Percentiles rank a stretch among this genome's conserved stretches.
These are phyloP conservation scores for Pittosporum tobira DNA, from an alignment of 129 eudicot genomes.

Conservation along the genomic window DNA sequence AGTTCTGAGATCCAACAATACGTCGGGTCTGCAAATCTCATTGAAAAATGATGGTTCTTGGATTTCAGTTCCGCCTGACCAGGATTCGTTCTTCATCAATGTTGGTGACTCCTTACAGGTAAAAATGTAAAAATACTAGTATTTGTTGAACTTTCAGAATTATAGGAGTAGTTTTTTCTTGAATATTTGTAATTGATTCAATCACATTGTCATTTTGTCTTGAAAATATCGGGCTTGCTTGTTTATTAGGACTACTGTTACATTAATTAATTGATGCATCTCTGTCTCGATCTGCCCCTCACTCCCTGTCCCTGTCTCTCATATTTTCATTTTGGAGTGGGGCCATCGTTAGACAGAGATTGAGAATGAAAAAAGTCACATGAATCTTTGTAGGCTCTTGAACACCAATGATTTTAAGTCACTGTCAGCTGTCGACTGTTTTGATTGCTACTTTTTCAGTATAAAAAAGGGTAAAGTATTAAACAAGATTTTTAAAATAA, in stretches of 20 bases:
- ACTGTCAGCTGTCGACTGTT: conserved; percentile 21
- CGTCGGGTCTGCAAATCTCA: conserved; percentile 72
- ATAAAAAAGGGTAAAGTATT: too few species aligned
- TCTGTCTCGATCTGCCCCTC: too few species aligned
- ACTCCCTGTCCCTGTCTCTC: too few species aligned
- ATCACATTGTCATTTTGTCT: too few species aligned
- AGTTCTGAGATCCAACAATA: conserved; percentile 67
- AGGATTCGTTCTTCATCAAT: conserved; percentile 69
- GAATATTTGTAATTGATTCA: too few species aligned
- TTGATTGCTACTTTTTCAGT: too few species aligned
- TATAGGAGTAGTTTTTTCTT: too few species aligned
- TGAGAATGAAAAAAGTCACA: conserved; percentile 9
- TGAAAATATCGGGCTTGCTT: too few species aligned
- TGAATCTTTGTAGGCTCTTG: conserved; percentile 21
- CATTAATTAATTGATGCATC: too few species aligned
- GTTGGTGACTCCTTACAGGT: conserved; percentile 96
- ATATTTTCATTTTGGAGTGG: background rate
- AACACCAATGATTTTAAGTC: conserved; percentile 22
- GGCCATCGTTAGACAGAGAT: too few species aligned
- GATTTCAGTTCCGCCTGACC: conserved; percentile 83
- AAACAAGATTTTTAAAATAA: too few species aligned
- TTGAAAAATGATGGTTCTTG: conserved; percentile 54
- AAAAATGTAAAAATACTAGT: background rate
- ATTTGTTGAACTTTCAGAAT: too few species aligned
- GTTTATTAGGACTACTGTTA: background rate